Evolutionary conservation across 106 monocot genomes (phyloP).

Genomic region (Allium fistulosum): DNA sequence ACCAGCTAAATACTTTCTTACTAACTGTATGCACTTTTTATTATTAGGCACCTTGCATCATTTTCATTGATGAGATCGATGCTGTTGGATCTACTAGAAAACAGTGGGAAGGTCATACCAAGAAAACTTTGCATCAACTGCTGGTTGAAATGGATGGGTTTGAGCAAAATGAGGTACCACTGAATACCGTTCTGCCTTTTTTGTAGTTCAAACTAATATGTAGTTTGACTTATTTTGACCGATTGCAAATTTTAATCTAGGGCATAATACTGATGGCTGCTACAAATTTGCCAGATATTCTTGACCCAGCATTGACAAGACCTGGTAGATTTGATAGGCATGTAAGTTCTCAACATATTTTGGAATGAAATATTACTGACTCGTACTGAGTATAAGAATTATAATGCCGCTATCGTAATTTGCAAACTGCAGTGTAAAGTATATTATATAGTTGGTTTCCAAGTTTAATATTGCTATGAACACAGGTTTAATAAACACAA

Average conservation of each 20-base stretch:
- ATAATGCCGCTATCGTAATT: too few relatives aligned
- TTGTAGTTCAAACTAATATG: too few relatives aligned
- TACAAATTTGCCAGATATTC: constrained; percentile 97
- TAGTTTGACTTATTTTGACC: neutral
- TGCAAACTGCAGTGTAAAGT: too few relatives aligned
- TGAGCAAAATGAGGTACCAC: constrained; percentile 94
- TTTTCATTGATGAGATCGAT: constrained; percentile 99
- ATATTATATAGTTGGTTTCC: too few relatives aligned
- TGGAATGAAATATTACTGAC: too few relatives aligned
- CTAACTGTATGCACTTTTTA: too few relatives aligned
- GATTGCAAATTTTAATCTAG: constrained; percentile 28
- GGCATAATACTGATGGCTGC: constrained; percentile 99
- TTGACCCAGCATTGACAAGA: constrained; percentile 95
- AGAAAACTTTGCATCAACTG: constrained; percentile 96
- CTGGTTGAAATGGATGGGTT: constrained; percentile 99
- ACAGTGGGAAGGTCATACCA: constrained; percentile 99
- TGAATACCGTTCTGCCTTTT: neutral
- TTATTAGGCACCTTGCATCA: constrained; percentile 93
- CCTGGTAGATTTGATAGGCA: constrained; percentile 99
- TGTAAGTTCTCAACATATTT: constrained; percentile 37
- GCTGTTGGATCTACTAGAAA: constrained; percentile 97
- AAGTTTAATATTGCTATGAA: too few relatives aligned
- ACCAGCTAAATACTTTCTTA: too few relatives aligned
- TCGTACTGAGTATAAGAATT: too few relatives aligned
- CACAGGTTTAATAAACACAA: too few relatives aligned